Conservation (phyloP, 805 yeast species). For the Tetrapisispora taiwanensis region DNA sequence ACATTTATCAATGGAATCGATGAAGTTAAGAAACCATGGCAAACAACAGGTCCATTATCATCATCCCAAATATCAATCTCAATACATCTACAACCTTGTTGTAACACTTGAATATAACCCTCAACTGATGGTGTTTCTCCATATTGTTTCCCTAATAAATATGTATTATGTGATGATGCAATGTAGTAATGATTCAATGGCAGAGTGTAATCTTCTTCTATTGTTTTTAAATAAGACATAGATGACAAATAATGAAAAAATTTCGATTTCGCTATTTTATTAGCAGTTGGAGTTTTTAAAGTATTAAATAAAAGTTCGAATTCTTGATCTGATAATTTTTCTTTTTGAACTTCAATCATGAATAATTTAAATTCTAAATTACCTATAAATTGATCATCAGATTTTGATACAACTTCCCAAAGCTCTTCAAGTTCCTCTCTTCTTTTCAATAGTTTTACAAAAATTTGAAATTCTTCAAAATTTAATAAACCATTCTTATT, state of each 20-base stretch:
- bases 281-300: conserved; percentile 22
- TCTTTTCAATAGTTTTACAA: conserved; percentile 56
- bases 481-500: conserved; percentile 43
- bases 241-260: conserved; percentile 26
- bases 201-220: conserved; percentile 33
- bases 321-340: conserved; percentile 26
- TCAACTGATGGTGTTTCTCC: conserved; percentile 84
- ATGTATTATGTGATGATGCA: conserved; percentile 92
- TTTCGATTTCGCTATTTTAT: conserved; percentile 14
- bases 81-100: conserved; percentile 88
- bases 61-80: conserved; percentile 96
- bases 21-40: conserved; percentile 83
- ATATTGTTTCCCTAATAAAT: conserved; percentile 76
- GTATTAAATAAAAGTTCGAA: conserved; percentile 31
- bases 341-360: conserved; percentile 39
- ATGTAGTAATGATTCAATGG: conserved; percentile 84
- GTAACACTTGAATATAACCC: conserved; percentile 77
- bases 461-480: conserved; percentile 64
- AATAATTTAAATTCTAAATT: conserved; percentile 35
- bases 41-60: conserved; percentile 69
- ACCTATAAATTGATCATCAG: conserved; percentile 16
- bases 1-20: conserved; percentile 64
- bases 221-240: conserved; percentile 18
- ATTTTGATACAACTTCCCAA: conserved; percentile 32
- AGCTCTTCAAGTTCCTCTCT: conserved; percentile 52